Percentiles rank a stretch among this genome's conserved stretches.
These are phyloP conservation scores for Penicillium ochrochloron DNA, from an alignment of 495 filamentous ascomycete species.

Conservation along the genomic window DNA sequence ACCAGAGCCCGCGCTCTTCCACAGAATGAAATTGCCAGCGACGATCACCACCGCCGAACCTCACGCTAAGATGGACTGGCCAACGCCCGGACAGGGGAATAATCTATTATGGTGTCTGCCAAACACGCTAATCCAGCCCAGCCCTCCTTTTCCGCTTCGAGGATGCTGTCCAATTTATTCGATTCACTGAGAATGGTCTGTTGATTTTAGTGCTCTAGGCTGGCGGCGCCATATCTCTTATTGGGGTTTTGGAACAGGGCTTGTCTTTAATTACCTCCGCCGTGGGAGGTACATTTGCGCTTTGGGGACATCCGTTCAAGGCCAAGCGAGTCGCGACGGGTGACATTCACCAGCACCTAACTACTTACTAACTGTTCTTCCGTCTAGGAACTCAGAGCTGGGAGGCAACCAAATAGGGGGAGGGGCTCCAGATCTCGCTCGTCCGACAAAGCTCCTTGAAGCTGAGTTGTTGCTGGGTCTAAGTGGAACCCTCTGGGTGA, in stretches of 20 bases:
- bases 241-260: conserved; percentile 16
- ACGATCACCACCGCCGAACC: conserved; percentile 35
- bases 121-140: conserved; percentile 32
- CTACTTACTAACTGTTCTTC: background rate
- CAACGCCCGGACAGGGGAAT: conserved; percentile 24
- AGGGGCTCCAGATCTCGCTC: background rate
- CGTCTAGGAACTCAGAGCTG: background rate
- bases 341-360: background rate
- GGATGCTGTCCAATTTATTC: conserved; percentile 25
- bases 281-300: conserved; percentile 7
- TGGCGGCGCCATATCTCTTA: conserved; percentile 13
- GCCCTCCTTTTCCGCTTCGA: conserved; percentile 24
- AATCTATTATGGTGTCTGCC: conserved; percentile 9
- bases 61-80: conserved; percentile 26
- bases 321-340: too few species aligned
- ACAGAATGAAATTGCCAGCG: conserved; percentile 34
- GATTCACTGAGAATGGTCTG: conserved; percentile 12
- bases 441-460: conserved; percentile 3
- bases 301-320: background rate
- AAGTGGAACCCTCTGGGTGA: conserved; percentile 23
- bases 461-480: conserved; percentile 1
- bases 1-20: conserved; percentile 33
- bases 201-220: conserved; percentile 1
- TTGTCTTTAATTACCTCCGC: conserved; percentile 4
- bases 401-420: background rate